Evolutionary conservation across 1,284 basidiomycete species (phyloP), one percentile per base, ranked within the genome.

Genomic region (Pholiota adiposa): DNA sequence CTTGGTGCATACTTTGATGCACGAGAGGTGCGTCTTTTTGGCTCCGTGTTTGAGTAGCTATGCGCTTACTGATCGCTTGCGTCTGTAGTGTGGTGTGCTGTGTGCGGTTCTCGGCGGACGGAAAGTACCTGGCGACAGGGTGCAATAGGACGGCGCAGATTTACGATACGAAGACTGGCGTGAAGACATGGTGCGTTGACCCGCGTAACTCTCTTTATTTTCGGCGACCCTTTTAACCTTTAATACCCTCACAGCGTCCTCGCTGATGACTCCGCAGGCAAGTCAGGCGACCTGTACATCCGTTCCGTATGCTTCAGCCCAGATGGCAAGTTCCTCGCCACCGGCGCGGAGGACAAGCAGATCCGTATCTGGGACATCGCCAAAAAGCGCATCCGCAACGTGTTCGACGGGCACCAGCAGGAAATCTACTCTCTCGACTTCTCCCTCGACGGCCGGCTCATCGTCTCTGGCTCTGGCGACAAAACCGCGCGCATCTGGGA

Each of bases 121-220:
- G 94, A 38, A 93, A 91, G 72, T 92, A 81, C 66, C 81, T 97
- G 19, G 95, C 94, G 5, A 96, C 94, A 0, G 95, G 94, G 4
- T 97, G 94, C 79, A 96, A 97, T 76, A 82, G 92, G 38, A 91
- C 89, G 0, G 93, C 94, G 6, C 94, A 96, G 73, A 93, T 97
- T 65, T 96, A 91, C 72, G 92, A 96, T 72, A 91, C 91, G 23
- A 90, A 91, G 77, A 93, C 92, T 1, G 94, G 95, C 4, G 75
- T 73, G 1, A 93, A 93, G 77, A 90, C 87, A 33, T 93, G 90
- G 90, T 92, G 65, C 63, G 79, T 77, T 12, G 58, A 21, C 25
- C n/a, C n/a, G n/a, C n/a, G n/a, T n/a, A 18, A 44, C 27, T 12
- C 33, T 43, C 21, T 31, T 38, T 21, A 21, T 21, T 19, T 50